Base-by-base conservation (phyloP, 202 grass and related monocot species). In the Hordeum pubiflorum region DNA sequence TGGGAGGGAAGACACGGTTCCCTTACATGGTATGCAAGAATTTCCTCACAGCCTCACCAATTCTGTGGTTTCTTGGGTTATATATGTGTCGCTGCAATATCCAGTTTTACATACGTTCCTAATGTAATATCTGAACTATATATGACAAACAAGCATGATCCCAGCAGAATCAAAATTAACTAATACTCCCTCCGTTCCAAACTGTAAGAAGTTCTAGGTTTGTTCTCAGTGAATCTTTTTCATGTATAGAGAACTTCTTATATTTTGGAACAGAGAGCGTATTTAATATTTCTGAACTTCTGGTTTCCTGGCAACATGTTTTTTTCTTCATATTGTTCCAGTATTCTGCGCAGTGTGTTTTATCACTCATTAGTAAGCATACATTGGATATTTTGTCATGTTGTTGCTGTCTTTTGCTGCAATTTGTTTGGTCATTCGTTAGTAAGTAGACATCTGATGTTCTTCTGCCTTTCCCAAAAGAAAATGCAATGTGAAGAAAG, bases 1-100 rank as follows among this genome's bases (percentile, higher is more conserved):
- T 98, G 92, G 95, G 95, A 43, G 92, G 95, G 79, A 98, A 98
- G 71, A 81, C 91, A 83, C 95, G 93, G 54, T 98, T 98, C 56
- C 95, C 95, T 85, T 98, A 94, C 82, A 94, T 98, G 95, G 95
- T 98, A 80, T 64, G 80, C 70, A 32, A 77, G 6, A 24, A 32
- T 82, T 58, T 32, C 31, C 31, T 32, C 31, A 4, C 31, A 32
- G 31, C n/a, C 54, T 5, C 1, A 52, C 50, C 50, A 54, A 1
- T 7, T n/a, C 2, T 54, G 6, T 54, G 2, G 17, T 54, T 54
- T 54, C 0, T 54, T n/a, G 18, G 50, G 46, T 50, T 50, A 54
- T 54, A n/a, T 54, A 15, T 68, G n/a, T 5, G 11, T 40, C 17
- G 10, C 41, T 43, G 26, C 10, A 3, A 1, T 0, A 17, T 48